Conservation (phyloP, 2,329 filamentous ascomycete species). For the Exserohilum turcica region DNA sequence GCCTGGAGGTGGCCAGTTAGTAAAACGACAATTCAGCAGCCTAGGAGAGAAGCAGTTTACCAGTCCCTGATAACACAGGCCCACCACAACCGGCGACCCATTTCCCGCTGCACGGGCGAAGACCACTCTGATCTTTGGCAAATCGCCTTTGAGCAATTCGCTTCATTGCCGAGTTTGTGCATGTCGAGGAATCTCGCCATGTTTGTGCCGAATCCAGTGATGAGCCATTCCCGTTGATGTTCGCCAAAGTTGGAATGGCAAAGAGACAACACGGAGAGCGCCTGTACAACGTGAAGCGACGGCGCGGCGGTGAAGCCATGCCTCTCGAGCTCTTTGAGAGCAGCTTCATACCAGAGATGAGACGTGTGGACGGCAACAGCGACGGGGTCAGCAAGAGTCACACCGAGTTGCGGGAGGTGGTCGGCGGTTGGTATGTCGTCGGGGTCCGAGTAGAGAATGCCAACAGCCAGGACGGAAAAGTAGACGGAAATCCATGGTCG, state of each 20-base stretch:
- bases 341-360: constrained; percentile 19
- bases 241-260: constrained; percentile 21
- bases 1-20: constrained; percentile 5
- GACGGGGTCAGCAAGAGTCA: constrained; percentile 1
- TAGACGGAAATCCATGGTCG: constrained; percentile 15
- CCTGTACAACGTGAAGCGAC: constrained; percentile 11
- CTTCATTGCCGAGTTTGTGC: constrained; percentile 18
- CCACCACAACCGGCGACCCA: constrained; percentile 18
- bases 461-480: constrained; percentile 16
- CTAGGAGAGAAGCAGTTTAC: background rate
- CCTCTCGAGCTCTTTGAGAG: constrained; percentile 13
- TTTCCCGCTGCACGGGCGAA: constrained; percentile 4
- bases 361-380: constrained; percentile 11
- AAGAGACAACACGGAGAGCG: constrained; percentile 11
- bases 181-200: constrained; percentile 17
- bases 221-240: constrained; percentile 18
- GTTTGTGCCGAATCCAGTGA: constrained; percentile 14
- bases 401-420: constrained; percentile 12
- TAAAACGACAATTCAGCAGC: background rate
- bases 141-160: constrained; percentile 7
- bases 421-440: constrained; percentile 4
- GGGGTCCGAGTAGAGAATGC: constrained; percentile 13
- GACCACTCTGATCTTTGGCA: constrained; percentile 16
- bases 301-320: constrained; percentile 5
- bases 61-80: constrained; percentile 19